phyloP scores from a whole-genome alignment of 1,139 yeast genomes.

The Komagataea norvegica region DNA sequence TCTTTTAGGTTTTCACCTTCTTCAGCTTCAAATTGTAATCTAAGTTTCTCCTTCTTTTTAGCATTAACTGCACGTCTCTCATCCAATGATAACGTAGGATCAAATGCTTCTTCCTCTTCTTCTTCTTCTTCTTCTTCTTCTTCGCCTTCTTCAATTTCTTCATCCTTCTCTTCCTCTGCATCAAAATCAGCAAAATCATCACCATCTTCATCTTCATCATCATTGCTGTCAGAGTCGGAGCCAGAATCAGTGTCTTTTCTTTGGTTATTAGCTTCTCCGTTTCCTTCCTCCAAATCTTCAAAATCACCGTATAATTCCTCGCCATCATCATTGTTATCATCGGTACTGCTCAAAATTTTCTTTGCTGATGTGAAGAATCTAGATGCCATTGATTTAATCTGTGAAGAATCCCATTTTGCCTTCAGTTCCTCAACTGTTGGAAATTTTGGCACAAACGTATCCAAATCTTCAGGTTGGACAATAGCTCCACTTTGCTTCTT shows the following conservation, averaged over 20 bases:
- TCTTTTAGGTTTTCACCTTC: conserved; percentile 76
- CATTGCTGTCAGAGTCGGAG: conserved; percentile 40
- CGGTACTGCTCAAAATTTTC: conserved; percentile 35
- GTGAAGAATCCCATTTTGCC: conserved; percentile 49
- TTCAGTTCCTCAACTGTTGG: conserved; percentile 48
- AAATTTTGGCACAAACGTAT: conserved; percentile 33
- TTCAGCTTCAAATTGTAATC: conserved; percentile 87
- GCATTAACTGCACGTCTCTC: conserved; percentile 79
- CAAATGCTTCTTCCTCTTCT: conserved; percentile 29
- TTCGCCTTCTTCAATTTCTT: conserved; percentile 34
- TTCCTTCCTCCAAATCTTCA: conserved; percentile 62
- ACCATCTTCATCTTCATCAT: conserved; percentile 33
- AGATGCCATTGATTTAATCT: conserved; percentile 45
- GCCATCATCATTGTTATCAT: conserved; percentile 38
- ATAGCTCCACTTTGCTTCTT: conserved; percentile 36
- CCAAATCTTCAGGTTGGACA: conserved; percentile 28
- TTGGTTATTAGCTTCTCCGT: conserved; percentile 33
- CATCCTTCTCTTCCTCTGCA: conserved; percentile 45
- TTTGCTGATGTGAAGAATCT: conserved; percentile 71
- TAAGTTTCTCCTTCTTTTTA: conserved; percentile 79
- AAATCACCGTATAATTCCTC: conserved; percentile 71
- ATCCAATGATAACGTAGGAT: conserved; percentile 44
- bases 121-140: conserved; percentile 37
- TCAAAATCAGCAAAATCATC: conserved; percentile 53
- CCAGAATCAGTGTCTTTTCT: conserved; percentile 46